Base-by-base conservation (phyloP, 2,329 filamentous ascomycete genomes). In the Sclerotinia borealis region DNA sequence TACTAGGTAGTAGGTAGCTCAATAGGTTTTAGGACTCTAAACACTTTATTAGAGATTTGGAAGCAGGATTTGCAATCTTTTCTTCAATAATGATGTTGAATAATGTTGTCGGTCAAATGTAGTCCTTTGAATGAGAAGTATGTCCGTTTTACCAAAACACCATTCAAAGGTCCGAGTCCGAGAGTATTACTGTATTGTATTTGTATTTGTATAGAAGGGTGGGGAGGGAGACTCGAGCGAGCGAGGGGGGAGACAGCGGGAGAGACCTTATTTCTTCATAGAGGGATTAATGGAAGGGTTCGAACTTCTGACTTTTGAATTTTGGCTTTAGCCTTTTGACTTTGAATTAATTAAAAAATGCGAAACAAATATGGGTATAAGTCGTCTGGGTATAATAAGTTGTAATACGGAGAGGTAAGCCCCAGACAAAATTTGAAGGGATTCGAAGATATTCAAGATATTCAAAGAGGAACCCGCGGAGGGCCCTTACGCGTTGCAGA, bases 401-500 rank as follows among this genome's bases (percentile, higher is more conserved):
- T n/a, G n/a, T n/a, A n/a, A n/a, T n/a, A n/a, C n/a, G 19, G 19
- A n/a, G 19, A n/a, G 41, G 48, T 22, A 34, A 29, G n/a, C n/a
- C 25, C 52, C 37, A 43, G 52, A 31, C 25, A 29, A 50, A 34
- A n/a, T 34, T 34, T n/a, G n/a, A n/a, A 51, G 29, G 48, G 19
- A 15, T 51, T 31, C 48, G n/a, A n/a, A n/a, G n/a, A n/a, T n/a
- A n/a, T n/a, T n/a, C n/a, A n/a, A n/a, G n/a, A n/a, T n/a, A n/a
- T 45, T 22, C 19, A 19, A 43, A 43, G 52, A 31, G 37, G 37
- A 34, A 39, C 22, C 34, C n/a, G 25, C 8, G 27, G 22, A 27
- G 27, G 22, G 34, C 25, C 56, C 56, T 59, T 39, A 39, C 34
- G 34, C 22, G 45, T 60, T 39, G 45, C 45, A 60, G 54, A 60